Conservation (phyloP, 805 yeast genomes). For the Starmerella floris region DNA sequence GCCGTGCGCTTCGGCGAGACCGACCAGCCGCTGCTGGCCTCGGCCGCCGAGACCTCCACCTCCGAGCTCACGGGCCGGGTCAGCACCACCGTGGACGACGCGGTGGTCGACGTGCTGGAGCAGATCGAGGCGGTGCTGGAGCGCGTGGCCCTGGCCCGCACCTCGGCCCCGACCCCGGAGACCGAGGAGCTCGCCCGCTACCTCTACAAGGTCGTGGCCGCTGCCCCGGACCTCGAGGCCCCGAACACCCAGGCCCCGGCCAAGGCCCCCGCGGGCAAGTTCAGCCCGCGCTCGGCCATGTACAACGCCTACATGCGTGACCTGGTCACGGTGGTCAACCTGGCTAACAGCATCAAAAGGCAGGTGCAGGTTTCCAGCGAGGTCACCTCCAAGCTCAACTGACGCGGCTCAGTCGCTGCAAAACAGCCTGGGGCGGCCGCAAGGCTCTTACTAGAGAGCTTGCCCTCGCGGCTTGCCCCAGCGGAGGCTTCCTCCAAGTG, state of each 20-base stretch:
- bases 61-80: constrained; percentile 26
- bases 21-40: constrained; percentile 33
- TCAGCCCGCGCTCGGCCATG: constrained; percentile 38
- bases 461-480: no score
- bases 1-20: constrained; percentile 42
- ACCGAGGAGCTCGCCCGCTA: constrained; percentile 42
- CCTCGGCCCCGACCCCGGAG: constrained; percentile 4
- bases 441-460: no score
- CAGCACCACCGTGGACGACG: constrained; percentile 28
- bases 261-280: constrained; percentile 27
- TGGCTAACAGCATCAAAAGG: constrained; percentile 71
- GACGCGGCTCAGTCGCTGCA: no score
- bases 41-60: constrained; percentile 17
- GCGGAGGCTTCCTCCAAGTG: no score
- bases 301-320: constrained; percentile 68
- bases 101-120: constrained; percentile 28
- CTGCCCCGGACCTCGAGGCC: constrained; percentile 27
- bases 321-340: constrained; percentile 64
- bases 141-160: constrained; percentile 12
- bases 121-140: constrained; percentile 24
- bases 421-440: no score
- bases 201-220: constrained; percentile 37
- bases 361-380: constrained; percentile 70
- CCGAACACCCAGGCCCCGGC: constrained; percentile 11
- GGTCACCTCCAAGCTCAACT: constrained; percentile 25